Conservation (phyloP, 306 rosid genomes). For the Crotalaria pallida region DNA sequence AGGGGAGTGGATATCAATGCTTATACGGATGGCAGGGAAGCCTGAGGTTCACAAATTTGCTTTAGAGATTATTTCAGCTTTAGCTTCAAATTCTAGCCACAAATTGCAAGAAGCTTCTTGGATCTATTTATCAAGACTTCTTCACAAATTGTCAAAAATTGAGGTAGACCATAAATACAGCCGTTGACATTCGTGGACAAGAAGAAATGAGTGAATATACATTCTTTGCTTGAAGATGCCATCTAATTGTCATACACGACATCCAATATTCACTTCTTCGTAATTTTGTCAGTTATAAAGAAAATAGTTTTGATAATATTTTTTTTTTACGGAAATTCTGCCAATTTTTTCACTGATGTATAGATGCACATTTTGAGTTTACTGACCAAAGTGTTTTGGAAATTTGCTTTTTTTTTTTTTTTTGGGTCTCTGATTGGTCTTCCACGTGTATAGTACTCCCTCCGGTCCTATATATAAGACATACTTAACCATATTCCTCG, state of each 20-base stretch:
- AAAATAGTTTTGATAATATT: background rate
- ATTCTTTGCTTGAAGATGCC: background rate
- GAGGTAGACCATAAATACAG: conserved; percentile 9
- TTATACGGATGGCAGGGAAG: conserved; percentile 60
- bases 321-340: background rate
- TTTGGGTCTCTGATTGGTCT: no score
- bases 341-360: background rate
- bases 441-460: no score
- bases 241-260: background rate
- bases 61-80: conserved; percentile 55
- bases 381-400: no score
- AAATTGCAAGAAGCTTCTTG: conserved; percentile 53
- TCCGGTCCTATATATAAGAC: no score
- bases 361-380: conserved; percentile 10
- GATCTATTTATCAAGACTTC: conserved; percentile 62
- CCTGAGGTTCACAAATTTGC: conserved; percentile 77
- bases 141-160: conserved; percentile 50
- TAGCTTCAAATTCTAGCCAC: conserved; percentile 44
- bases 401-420: no score
- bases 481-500: no score
- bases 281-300: background rate
- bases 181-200: conserved; percentile 16
- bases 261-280: background rate
- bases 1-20: conserved; percentile 74
- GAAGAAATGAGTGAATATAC: background rate